These are phyloP conservation scores for Mycena vulgaris DNA, from an alignment of 768 basidiomycete genomes.

Conservation along the genomic window DNA sequence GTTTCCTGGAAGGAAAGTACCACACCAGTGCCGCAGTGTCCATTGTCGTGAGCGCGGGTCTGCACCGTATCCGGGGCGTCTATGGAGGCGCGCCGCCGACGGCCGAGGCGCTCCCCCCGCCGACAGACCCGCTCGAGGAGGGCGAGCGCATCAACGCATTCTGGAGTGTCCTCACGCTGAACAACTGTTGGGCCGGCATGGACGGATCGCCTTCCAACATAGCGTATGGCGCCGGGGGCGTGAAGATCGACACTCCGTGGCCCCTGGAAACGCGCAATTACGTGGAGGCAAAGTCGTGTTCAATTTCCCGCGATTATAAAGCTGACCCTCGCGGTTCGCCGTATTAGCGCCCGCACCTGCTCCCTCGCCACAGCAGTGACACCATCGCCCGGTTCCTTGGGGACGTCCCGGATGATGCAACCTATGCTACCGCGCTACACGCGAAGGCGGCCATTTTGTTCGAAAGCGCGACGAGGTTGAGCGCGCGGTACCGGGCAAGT, in stretches of 20 bases:
- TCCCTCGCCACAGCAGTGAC: conserved; percentile 2
- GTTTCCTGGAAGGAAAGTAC: conserved; percentile 59
- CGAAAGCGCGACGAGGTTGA: conserved; percentile 33
- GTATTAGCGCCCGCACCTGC: conserved; percentile 6
- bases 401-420: not conserved
- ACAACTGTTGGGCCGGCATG: conserved; percentile 57
- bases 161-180: conserved; percentile 44
- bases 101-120: not conserved
- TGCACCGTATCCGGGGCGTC: conserved; percentile 43
- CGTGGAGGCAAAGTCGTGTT: conserved; percentile 1
- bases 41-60: conserved; percentile 44
- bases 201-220: conserved; percentile 54
- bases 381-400: conserved; percentile 22
- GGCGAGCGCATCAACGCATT: conserved; percentile 27
- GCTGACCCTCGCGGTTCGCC: not conserved
- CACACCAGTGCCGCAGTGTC: conserved; percentile 56
- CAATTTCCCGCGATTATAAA: not conserved
- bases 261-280: conserved; percentile 20
- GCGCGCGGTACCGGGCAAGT: conserved; percentile 5
- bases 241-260: conserved; percentile 34
- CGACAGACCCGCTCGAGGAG: conserved; percentile 11
- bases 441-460: conserved; percentile 41
- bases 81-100: too few relatives aligned
- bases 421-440: conserved; percentile 8
- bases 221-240: conserved; percentile 45